Conservation (phyloP, 176 grass and related monocot species). For the Cenchrus purpureus region DNA sequence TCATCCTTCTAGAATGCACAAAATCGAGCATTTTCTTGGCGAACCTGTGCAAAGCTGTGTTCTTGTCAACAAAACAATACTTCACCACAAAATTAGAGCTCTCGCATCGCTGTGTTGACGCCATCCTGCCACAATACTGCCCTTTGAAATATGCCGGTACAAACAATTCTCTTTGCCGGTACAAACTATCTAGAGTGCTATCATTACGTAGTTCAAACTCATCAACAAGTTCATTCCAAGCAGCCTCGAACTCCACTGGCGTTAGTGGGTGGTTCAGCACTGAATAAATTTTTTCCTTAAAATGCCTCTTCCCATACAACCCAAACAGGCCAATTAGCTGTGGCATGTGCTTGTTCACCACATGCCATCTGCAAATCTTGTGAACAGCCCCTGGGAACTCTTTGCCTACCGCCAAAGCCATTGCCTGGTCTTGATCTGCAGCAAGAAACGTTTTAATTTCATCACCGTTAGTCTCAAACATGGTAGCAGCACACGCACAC, state of each 20-base stretch:
- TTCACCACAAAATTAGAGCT: not conserved
- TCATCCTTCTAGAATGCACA: not conserved
- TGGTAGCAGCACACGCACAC: too few species aligned
- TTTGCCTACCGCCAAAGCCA: not conserved
- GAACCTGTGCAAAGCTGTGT: not conserved
- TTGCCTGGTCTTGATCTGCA: not conserved
- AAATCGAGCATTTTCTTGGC: not conserved
- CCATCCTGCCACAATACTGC: not conserved
- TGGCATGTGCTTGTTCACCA: not conserved
- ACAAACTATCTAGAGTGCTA: not conserved
- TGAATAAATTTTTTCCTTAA: not conserved
- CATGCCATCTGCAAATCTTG: slow-evolving; percentile 2
- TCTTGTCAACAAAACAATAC: not conserved
- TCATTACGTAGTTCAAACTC: not conserved
- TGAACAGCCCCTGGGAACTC: not conserved
- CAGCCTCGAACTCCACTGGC: not conserved
- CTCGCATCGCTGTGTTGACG: not conserved
- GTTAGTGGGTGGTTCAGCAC: not conserved
- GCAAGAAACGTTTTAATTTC: too few species aligned
- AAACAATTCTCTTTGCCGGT: not conserved
- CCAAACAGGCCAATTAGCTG: not conserved
- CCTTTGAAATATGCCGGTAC: not conserved
- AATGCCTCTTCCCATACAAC: not conserved
- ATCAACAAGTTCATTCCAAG: not conserved
- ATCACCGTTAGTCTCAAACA: too few species aligned